phyloP scores from a whole-genome alignment of 1,284 basidiomycete species.

The Abortiporus biennis region DNA sequence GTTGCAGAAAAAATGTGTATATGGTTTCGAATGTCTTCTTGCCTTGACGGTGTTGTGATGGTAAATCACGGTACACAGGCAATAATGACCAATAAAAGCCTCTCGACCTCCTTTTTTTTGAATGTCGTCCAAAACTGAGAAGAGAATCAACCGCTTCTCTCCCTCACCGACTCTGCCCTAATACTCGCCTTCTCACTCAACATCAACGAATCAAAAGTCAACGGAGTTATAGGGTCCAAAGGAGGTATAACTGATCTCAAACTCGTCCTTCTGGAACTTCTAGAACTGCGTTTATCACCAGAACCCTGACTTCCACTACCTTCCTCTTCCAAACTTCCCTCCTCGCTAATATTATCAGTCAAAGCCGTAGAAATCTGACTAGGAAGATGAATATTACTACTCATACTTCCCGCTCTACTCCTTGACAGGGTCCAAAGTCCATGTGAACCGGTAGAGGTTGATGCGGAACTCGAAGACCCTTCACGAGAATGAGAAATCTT shows the following conservation, averaged over 20 bases:
- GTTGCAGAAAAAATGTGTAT: too few relatives aligned
- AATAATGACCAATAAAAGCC: not conserved
- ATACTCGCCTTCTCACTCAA: not conserved
- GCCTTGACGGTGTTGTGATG: not conserved
- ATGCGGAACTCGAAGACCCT: too few relatives aligned
- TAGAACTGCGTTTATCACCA: too few relatives aligned
- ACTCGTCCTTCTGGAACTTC: not conserved
- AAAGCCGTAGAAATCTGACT: too few relatives aligned
- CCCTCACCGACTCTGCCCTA: too few relatives aligned
- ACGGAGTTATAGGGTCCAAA: not conserved
- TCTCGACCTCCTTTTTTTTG: not conserved
- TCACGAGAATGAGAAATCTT: not conserved
- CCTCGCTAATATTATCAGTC: slow-evolving; percentile 1
- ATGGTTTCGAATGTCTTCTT: too few relatives aligned
- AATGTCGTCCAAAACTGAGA: too few relatives aligned
- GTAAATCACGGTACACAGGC: not conserved
- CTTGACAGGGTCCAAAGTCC: not conserved
- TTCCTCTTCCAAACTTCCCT: not conserved
- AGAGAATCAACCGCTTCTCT: too few relatives aligned
- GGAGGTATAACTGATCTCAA: slow-evolving; percentile 1
- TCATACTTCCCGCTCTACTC: slow-evolving; percentile 5
- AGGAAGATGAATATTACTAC: not conserved
- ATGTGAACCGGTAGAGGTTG: not conserved
- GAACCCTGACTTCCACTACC: slow-evolving; percentile 4
- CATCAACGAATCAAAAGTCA: slow-evolving; percentile 1